Conservation (phyloP, 2,329 filamentous ascomycete genomes). For the Rhynchosporium graminicola region DNA sequence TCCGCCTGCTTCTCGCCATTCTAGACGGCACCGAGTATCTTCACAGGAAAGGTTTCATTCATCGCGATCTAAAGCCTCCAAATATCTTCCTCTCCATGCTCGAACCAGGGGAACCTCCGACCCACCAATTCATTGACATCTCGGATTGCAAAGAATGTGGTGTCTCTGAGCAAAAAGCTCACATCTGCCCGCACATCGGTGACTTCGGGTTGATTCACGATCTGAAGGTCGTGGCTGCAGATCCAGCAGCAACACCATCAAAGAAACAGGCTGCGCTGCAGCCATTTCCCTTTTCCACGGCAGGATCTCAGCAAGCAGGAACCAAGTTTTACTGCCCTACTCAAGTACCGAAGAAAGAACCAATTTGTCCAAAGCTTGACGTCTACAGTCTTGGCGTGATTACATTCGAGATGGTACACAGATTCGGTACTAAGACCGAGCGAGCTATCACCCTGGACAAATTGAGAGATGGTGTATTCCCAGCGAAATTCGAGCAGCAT, state of each 20-base stretch:
- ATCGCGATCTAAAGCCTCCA: constrained; percentile 68
- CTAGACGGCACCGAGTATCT: constrained; percentile 66
- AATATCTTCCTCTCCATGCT: constrained; percentile 65
- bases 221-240: constrained; percentile 20
- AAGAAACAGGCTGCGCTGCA: constrained; percentile 6
- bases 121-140: constrained; percentile 49
- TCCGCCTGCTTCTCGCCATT: constrained; percentile 59
- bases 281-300: constrained; percentile 10
- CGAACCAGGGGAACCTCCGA: constrained; percentile 36
- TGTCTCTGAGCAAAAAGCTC: constrained; percentile 39
- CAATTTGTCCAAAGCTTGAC: constrained; percentile 55
- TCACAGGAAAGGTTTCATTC: constrained; percentile 60
- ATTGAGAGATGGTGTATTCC: constrained; percentile 37
- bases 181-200: constrained; percentile 62
- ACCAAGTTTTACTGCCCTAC: constrained; percentile 60
- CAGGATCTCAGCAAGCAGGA: constrained; percentile 48
- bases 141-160: constrained; percentile 45
- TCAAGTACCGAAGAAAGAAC: constrained; percentile 22
- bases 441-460: constrained; percentile 46
- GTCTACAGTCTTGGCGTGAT: constrained; percentile 64
- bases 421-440: constrained; percentile 53
- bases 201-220: constrained; percentile 60
- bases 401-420: constrained; percentile 60
- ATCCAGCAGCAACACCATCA: background rate
- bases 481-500: constrained; percentile 32